A percentile compares a stretch with the other conserved stretches of the same genome.
phyloP scores from a whole-genome alignment of 179 eudicot species.

The Carnegiea gigantea region DNA sequence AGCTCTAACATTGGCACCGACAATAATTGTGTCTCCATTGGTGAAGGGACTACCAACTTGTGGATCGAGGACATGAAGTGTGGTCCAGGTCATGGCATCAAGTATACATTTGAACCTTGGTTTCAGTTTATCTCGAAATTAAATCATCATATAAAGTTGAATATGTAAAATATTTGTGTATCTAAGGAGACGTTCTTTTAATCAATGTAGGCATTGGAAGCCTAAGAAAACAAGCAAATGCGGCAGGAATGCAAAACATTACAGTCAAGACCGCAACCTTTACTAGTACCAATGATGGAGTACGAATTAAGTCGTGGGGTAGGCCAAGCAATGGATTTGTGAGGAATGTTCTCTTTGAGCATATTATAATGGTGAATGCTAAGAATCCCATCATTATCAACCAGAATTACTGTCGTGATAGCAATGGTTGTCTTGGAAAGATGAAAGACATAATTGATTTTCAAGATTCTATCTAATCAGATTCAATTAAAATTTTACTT shows the following conservation, averaged over 20 bases:
- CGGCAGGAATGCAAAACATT: conserved; percentile 53
- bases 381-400: conserved; percentile 60
- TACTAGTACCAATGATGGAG: conserved; percentile 62
- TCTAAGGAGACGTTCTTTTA: background rate
- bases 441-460: conserved; percentile 15
- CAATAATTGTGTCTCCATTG: conserved; percentile 38
- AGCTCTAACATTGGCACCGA: conserved; percentile 32
- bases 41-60: conserved; percentile 44
- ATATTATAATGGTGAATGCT: conserved; percentile 49
- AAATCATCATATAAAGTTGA: no score
- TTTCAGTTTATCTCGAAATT: background rate
- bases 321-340: conserved; percentile 52
- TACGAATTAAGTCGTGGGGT: conserved; percentile 75
- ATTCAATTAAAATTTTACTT: no score
- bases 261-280: conserved; percentile 50
- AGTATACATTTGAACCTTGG: conserved; percentile 21
- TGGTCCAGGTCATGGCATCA: conserved; percentile 86
- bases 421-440: conserved; percentile 42
- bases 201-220: conserved; percentile 49
- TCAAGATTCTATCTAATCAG: no score
- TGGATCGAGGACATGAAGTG: conserved; percentile 47
- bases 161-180: no score
- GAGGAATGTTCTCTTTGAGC: conserved; percentile 38
- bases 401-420: conserved; percentile 60
- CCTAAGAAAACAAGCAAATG: conserved; percentile 48